phyloP scores from a whole-genome alignment of 495 filamentous ascomycete genomes.

The Penicillium robsamsonii region DNA sequence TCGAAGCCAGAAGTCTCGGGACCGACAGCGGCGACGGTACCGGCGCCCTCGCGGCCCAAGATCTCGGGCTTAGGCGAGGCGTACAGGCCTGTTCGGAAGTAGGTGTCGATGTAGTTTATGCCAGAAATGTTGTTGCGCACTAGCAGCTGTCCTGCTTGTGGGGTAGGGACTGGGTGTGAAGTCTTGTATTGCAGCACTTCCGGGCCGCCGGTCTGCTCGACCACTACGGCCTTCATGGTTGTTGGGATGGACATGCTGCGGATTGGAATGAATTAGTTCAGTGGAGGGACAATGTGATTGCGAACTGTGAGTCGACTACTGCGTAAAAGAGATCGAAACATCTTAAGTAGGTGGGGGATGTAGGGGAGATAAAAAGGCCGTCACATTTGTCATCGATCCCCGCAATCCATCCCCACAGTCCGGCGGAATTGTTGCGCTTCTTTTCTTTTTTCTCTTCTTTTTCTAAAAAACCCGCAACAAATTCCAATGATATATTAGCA shows the following conservation, averaged over 20 bases:
- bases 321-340: slow-evolving; percentile 20
- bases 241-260: slow-evolving; percentile 51
- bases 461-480: neutral
- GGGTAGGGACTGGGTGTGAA: slow-evolving; percentile 71
- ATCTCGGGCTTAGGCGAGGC: slow-evolving; percentile 70
- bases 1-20: slow-evolving; percentile 48
- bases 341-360: neutral
- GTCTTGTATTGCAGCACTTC: slow-evolving; percentile 76
- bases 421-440: slow-evolving; percentile 3
- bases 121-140: slow-evolving; percentile 85
- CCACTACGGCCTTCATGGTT: slow-evolving; percentile 73
- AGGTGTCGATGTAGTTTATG: slow-evolving; percentile 85
- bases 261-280: slow-evolving; percentile 8
- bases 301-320: slow-evolving; percentile 24
- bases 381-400: slow-evolving; percentile 6
- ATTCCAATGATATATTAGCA: neutral
- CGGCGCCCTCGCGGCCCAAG: slow-evolving; percentile 80
- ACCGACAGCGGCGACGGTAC: slow-evolving; percentile 57
- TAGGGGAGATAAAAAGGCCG: slow-evolving; percentile 1
- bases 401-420: neutral
- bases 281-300: slow-evolving; percentile 17
- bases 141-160: slow-evolving; percentile 69
- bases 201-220: slow-evolving; percentile 72
- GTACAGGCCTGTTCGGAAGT: slow-evolving; percentile 91
- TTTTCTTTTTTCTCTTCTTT: neutral